These are phyloP conservation scores for Sorghum bicolor DNA, from an alignment of 176 grass and related monocot genomes.

Conservation along the genomic window DNA sequence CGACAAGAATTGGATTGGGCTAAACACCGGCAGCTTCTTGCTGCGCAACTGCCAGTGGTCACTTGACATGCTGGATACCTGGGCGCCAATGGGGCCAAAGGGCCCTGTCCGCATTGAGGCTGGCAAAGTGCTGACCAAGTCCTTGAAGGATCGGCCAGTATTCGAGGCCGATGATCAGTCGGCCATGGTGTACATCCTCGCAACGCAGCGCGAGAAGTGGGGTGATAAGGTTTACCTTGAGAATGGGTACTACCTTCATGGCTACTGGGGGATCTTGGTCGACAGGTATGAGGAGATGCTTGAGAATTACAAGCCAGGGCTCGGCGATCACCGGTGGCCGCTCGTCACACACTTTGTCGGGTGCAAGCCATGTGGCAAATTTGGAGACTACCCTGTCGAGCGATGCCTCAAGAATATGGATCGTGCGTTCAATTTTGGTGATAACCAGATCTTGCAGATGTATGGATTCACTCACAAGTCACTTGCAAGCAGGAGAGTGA, in stretches of 20 bases:
- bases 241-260: conserved; percentile 95
- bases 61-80: conserved; percentile 87
- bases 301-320: conserved; percentile 95
- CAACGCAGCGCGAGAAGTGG: conserved; percentile 81
- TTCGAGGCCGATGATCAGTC: conserved; percentile 99
- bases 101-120: conserved; percentile 80
- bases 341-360: conserved; percentile 98
- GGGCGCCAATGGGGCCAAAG: conserved; percentile 98
- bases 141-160: conserved; percentile 91
- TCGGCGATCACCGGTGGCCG: conserved; percentile 93
- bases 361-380: conserved; percentile 94
- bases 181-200: conserved; percentile 96
- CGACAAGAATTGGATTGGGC: conserved; percentile 95
- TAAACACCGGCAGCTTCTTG: conserved; percentile 96
- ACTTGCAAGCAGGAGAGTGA: conserved; percentile 76
- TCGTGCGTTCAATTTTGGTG: conserved; percentile 92
- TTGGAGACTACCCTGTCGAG: conserved; percentile 94
- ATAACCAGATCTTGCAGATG: conserved; percentile 99
- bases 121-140: conserved; percentile 74
- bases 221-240: conserved; percentile 87
- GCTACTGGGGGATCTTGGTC: conserved; percentile 95
- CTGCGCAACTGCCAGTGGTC: conserved; percentile 97
- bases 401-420: conserved; percentile 99
- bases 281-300: conserved; percentile 98
- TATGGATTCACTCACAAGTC: conserved; percentile 93